Evolutionary conservation across 179 eudicot genomes (phyloP), one percentile per base, ranked within the genome.

Genomic region (Carnegiea gigantea): DNA sequence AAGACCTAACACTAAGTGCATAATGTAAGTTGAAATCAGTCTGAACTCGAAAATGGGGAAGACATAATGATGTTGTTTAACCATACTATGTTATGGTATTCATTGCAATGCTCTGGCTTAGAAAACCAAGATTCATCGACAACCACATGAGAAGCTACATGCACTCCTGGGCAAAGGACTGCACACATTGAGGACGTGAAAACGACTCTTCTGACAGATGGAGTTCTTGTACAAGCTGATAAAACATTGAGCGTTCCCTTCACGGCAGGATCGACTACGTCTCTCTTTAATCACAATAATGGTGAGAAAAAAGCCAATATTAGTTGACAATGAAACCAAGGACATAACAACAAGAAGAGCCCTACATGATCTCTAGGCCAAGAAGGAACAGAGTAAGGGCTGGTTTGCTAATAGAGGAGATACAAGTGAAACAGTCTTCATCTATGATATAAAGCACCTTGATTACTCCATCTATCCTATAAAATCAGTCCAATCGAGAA

Each of bases 191-290:
- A 70, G 12, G 62, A 77, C 6, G 60, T 53, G 0, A 53, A 53
- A 53, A 82, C 9, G n/a, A 84, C 80, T 26, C 80, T 46, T 65
- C 17, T 83, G 0, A 83, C 30, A 1, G 80, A 26, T 7, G 80
- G 65, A 80, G 21, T 38, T 36, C 76, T 76, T 46, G 40, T 57
- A 80, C 83, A 80, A 9, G 86, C 77, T 0, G 36, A 13, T 0
- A 83, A 77, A 79, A 83, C 80, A 80, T 68, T 79, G 3, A 73
- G 85, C 4, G 85, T 79, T 74, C 85, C 82, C 44, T 79, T 83
- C 0, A 83, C 51, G 0, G 86, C 83, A 40, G 86, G 86, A 28
- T 83, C 86, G 10, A 79, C 23, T 13, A 83, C 18, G 3, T 83
- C 80, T 13, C 14, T 73, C 83, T 80, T 53, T 2, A 65, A 48